Base-by-base conservation (phyloP, 768 basidiomycete genomes). In the Pisolithus albus region DNA sequence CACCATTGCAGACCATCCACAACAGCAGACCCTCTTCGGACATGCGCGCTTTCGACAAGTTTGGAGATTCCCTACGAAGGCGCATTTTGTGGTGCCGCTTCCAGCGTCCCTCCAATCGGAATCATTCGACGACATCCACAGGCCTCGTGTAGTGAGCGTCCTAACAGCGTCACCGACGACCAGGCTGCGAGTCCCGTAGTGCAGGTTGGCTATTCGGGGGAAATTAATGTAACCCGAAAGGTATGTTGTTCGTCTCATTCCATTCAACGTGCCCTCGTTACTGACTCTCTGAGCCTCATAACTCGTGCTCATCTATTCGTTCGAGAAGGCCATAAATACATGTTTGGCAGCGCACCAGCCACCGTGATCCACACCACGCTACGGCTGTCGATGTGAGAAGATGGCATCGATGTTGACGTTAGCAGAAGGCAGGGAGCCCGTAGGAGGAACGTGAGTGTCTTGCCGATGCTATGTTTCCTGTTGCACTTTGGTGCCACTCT, bases 111-210 rank as follows among this genome's bases (percentile, higher is more conserved):
- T n/a, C 6, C 13, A n/a, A 23, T 46, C n/a, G 32, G 58, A 47
- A 58, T 26, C 16, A 3, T 6, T 3, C 4, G 4, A 5, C 10
- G 30, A 7, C 10, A 7, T 30, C 16, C 23, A 9, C 48, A 92
- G 92, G 96, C 64, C 79, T 98, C 11, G 95, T 97, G 92, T 98
- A 94, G 94, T 92, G 88, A 34, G 94, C 26, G 96, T 66, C 94
- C 87, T 4, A 94, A 97, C 62, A 23, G 21, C 21, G 90, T 95
- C 40, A 86, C 95, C 39, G 87, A 90, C 37, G 93, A 88, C 39
- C 97, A 95, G 95, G 93, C 92, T 5, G 91, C 97, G 50, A 94
- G 91, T 57, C 95, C 4, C 79, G 95, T 37, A 95, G 95, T n/a
- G 95, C 95, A 5, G 95, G 95, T 0, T 98, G 92, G 88, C 71